Evolutionary conservation across 1,284 basidiomycete genomes (phyloP).

Genomic region (Pseudozyma thailandica): DNA sequence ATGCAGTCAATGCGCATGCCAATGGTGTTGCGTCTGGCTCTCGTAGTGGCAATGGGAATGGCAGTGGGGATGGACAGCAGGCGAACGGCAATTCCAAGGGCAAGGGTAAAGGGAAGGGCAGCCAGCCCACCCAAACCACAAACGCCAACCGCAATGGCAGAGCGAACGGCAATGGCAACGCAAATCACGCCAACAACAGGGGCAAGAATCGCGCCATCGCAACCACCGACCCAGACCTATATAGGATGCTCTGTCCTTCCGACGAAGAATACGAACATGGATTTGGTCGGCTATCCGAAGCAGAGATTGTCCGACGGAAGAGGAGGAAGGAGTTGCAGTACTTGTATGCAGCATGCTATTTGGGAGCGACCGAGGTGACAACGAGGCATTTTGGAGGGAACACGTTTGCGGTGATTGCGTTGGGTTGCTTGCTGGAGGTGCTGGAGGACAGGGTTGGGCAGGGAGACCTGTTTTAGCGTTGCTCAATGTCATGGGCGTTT

Average conservation of each 20-base stretch:
- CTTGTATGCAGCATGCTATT: conserved; percentile 26
- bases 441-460: conserved; percentile 16
- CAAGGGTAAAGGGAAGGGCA: conserved; percentile 10
- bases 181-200: no score
- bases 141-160: no score
- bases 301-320: conserved; percentile 2
- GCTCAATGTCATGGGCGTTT: not conserved
- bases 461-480: conserved; percentile 9
- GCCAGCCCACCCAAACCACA: not conserved
- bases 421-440: conserved; percentile 25
- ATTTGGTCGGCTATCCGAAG: not conserved
- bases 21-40: not conserved
- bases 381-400: conserved; percentile 29
- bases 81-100: conserved; percentile 2
- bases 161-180: not conserved
- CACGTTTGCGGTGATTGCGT: conserved; percentile 37
- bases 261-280: conserved; percentile 16
- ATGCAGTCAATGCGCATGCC: not conserved
- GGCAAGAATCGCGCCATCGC: conserved; percentile 16
- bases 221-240: conserved; percentile 11
- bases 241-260: conserved; percentile 3
- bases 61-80: not conserved
- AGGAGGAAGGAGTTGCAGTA: conserved; percentile 25
- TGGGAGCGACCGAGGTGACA: conserved; percentile 20
- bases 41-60: not conserved